Base-by-base conservation (phyloP, 352 stramenopile species). In the Nothophytophthora sp. region DNA sequence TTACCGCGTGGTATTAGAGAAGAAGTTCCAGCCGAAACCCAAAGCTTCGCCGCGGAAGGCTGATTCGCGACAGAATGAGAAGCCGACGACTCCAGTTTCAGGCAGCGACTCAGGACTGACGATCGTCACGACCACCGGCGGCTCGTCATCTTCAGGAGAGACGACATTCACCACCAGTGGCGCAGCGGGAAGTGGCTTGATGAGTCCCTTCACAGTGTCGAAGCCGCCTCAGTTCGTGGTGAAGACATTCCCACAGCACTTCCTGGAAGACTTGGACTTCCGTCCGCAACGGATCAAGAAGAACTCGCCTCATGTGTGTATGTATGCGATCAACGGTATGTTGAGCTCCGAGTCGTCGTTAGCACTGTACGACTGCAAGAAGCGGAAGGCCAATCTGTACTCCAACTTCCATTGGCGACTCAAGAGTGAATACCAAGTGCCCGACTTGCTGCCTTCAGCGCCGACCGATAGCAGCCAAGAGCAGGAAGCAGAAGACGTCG, bases 181-280 rank as follows among this genome's bases (percentile, higher is more conserved):
- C n/a, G 62, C 42, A 23, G 53, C 30, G 30, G 36, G 27, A 34
- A 44, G 52, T 28, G 55, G 39, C 9, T 61, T 37, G 20, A 48
- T 38, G 10, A 61, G 52, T 7, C 30, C 61, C 11, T 62, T 69
- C 16, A 59, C 40, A 20, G 44, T 55, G 11, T 18, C 45, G 2
- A 67, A 63, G 29, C 55, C 51, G 19, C 55, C 62, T 2, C 65
- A 63, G 40, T 89, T 78, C 51, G 76, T 88, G 18, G 68, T 93
- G 33, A 91, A 86, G 40, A 95, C 86, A 23, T 95, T 95, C 28
- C 86, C 83, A 11, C 66, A 93, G 52, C 83, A 93, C 35, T 93
- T 94, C 27, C 52, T 94, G n/a, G 58, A 95, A 56, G 81, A 93
- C 44, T 51, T 89, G 44, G 81, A 91, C 48, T 95, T 95, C 32